Percentiles rank a stretch among this genome's conserved stretches.
Evolutionary conservation across 345 rosid species (phyloP).

Genomic region (Pugionium cornutum): DNA sequence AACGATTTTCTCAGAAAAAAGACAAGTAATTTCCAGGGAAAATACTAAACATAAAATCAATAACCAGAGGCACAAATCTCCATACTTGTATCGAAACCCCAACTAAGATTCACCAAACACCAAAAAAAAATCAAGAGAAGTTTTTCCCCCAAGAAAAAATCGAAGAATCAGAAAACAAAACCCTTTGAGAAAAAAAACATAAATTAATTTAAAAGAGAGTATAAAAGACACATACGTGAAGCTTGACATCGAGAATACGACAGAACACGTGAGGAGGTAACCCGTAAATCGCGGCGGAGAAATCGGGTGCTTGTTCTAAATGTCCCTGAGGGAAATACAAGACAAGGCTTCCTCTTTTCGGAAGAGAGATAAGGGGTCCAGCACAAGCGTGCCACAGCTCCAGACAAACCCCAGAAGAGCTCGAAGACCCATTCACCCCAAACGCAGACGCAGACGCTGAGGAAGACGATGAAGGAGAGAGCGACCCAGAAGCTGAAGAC

Average conservation of each 20-base stretch:
- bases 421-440: slow-evolving; percentile 38
- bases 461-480: slow-evolving; percentile 62
- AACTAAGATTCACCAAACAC: slow-evolving; percentile 25
- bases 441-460: slow-evolving; percentile 52
- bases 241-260: slow-evolving; percentile 93
- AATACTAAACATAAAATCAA: slow-evolving; percentile 21
- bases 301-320: slow-evolving; percentile 76
- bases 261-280: slow-evolving; percentile 81
- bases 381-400: slow-evolving; percentile 99
- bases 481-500: slow-evolving; percentile 54
- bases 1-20: neutral
- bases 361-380: slow-evolving; percentile 92
- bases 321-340: slow-evolving; percentile 97
- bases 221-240: slow-evolving; percentile 60
- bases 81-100: slow-evolving; percentile 28
- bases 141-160: slow-evolving; percentile 6
- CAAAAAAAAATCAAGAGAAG: neutral
- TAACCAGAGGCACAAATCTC: slow-evolving; percentile 29
- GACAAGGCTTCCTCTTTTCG: slow-evolving; percentile 76
- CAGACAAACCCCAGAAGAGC: slow-evolving; percentile 65
- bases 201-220: neutral
- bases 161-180: slow-evolving; percentile 9
- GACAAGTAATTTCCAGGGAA: neutral
- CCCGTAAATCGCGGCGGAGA: slow-evolving; percentile 60
- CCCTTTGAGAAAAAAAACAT: slow-evolving; percentile 1